These are phyloP conservation scores for Suillus occidentalis DNA, from an alignment of 768 basidiomycete species.

Conservation along the genomic window DNA sequence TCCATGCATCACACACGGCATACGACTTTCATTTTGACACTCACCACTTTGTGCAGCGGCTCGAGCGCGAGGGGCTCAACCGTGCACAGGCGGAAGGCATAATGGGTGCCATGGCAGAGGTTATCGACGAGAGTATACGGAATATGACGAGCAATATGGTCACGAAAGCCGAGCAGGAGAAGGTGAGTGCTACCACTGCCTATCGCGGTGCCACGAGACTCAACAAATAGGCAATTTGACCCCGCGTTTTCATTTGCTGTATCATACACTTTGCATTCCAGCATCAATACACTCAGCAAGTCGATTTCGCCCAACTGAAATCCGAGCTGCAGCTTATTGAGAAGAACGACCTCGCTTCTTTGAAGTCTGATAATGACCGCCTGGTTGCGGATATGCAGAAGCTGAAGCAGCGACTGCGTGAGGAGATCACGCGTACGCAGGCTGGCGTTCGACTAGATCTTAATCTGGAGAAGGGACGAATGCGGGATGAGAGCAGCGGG, in stretches of 20 bases:
- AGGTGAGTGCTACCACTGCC: constrained; percentile 50
- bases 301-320: constrained; percentile 95
- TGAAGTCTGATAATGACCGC: constrained; percentile 97
- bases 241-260: background rate
- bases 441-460: constrained; percentile 92
- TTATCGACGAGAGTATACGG: constrained; percentile 94
- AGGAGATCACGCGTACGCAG: constrained; percentile 90
- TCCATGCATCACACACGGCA: constrained; percentile 30
- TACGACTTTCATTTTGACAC: constrained; percentile 89
- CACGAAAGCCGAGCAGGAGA: constrained; percentile 94
- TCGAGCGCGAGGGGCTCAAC: constrained; percentile 87
- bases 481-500: constrained; percentile 87
- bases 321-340: constrained; percentile 95
- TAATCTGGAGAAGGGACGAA: constrained; percentile 94
- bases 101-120: constrained; percentile 95
- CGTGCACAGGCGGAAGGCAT: constrained; percentile 94
- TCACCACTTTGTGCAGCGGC: constrained; percentile 88
- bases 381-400: constrained; percentile 89
- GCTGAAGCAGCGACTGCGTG: constrained; percentile 88
- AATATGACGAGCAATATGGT: constrained; percentile 98
- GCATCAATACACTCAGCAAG: constrained; percentile 94
- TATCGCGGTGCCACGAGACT: background rate
- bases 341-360: constrained; percentile 93
- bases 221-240: background rate
- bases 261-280: constrained; percentile 25